Base-by-base conservation (phyloP, 331 rosid genomes). In the Rosa hybrid region DNA sequence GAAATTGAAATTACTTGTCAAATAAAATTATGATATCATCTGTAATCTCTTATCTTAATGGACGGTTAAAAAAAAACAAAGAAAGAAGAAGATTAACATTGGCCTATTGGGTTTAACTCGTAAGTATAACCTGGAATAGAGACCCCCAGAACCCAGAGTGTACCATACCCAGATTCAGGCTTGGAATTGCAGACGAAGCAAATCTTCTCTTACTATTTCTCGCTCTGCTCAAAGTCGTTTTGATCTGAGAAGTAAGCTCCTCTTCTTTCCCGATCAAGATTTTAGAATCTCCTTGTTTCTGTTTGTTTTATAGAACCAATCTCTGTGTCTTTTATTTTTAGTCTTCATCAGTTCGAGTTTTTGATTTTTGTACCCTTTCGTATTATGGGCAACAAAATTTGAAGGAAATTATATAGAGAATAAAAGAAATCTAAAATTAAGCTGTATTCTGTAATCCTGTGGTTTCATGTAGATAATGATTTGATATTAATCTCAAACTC, bases 161-260 rank as follows among this genome's bases (percentile, higher is more conserved):
- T 50, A 50, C 39, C 39, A 34, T 9, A 16, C 44, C 71, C 12
- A 46, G 8, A 3, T 64, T 53, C 50, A 25, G 14, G 50, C 48
- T 16, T 27, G 6, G 77, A 72, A 48, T 77, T 74, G 25, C 68
- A 62, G 51, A 41, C 48, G 25, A 75, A 85, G 71, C 56, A 81
- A 85, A 17, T 76, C 25, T 21, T 41, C 38, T 44, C 83, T 68
- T 84, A 77, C 76, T 67, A 64, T 13, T 62, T 57, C 82, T 56
- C 49, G 7, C 39, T 27, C 46, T 65, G 12, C 9, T 53, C 42
- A 3, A 13, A 30, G 18, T 56, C 51, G 48, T 75, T 25, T 21
- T 48, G 41, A 50, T 81, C 75, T 57, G 77, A 72, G 13, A 38
- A 80, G 82, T 78, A 42, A 70, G 60, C 39, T 60, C 67, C 45